A percentile compares a stretch with the other conserved stretches of the same genome.
phyloP scores from a whole-genome alignment of 345 rosid species.

The Pistacia atlantica region DNA sequence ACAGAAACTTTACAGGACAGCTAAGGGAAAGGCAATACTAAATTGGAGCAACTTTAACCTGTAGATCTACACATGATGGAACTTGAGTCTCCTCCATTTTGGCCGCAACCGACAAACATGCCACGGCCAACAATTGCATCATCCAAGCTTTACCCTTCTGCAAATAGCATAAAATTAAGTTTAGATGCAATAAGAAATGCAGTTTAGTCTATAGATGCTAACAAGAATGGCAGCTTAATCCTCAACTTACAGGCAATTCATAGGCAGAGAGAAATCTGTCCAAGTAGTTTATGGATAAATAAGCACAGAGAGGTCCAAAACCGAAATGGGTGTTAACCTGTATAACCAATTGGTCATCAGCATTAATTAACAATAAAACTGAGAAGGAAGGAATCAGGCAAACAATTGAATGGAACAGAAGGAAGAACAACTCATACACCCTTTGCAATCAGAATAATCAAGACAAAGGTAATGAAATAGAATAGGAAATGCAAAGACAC shows the following conservation, averaged over 20 bases:
- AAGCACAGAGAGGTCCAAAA: conserved; percentile 69
- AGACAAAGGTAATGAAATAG: conserved; percentile 8
- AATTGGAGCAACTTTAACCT: conserved; percentile 37
- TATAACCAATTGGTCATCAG: conserved; percentile 26
- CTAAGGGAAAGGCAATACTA: background rate
- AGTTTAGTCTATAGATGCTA: background rate
- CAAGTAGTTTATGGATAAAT: conserved; percentile 63
- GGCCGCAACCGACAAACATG: conserved; percentile 76
- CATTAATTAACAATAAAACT: conserved; percentile 20
- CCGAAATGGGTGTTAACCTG: conserved; percentile 68
- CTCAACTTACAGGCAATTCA: conserved; percentile 62
- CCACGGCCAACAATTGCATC: conserved; percentile 69
- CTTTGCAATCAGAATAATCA: conserved; percentile 8
- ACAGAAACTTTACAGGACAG: background rate
- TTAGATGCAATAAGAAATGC: conserved; percentile 3
- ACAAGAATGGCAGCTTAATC: background rate
- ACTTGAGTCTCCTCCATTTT: conserved; percentile 78
- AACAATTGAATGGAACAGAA: conserved; percentile 26
- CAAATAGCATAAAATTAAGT: background rate
- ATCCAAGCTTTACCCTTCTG: conserved; percentile 76
- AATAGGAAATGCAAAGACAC: background rate
- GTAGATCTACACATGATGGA: conserved; percentile 63
- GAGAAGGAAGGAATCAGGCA: conserved; percentile 16
- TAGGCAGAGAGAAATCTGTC: conserved; percentile 75
- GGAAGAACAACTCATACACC: conserved; percentile 10